These are phyloP conservation scores for Apiospora pterosperma DNA, from an alignment of 2,329 filamentous ascomycete genomes.

Conservation along the genomic window DNA sequence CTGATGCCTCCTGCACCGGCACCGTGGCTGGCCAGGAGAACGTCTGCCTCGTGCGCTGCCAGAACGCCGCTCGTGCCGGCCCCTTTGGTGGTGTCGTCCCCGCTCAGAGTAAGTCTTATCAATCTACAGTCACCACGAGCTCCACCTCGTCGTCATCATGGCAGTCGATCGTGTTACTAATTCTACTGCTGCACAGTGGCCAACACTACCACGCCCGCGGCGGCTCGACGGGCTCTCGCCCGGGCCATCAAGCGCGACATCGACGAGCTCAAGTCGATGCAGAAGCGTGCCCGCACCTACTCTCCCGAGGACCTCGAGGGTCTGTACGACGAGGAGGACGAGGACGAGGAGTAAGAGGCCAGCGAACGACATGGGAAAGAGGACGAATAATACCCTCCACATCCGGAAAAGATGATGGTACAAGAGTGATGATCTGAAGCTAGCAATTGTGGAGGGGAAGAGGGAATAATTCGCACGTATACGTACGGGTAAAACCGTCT, in stretches of 20 bases:
- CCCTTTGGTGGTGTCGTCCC: slow-evolving; percentile 61
- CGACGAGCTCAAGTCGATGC: slow-evolving; percentile 9
- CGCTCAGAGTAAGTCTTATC: slow-evolving; percentile 41
- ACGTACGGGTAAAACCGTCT: background rate
- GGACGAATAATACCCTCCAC: background rate
- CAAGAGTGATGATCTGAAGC: background rate
- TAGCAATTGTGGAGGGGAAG: background rate
- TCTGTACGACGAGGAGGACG: slow-evolving; percentile 10
- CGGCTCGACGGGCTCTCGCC: slow-evolving; percentile 19
- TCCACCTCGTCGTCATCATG: slow-evolving; percentile 13
- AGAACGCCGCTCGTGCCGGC: slow-evolving; percentile 57
- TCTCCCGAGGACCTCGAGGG: slow-evolving; percentile 1
- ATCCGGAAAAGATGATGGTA: background rate
- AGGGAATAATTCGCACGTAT: background rate
- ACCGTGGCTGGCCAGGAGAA: slow-evolving; percentile 55
- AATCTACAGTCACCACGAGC: background rate
- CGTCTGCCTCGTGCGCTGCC: slow-evolving; percentile 60
- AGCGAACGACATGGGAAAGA: background rate
- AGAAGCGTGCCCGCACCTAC: slow-evolving; percentile 5
- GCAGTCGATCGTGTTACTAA: no score
- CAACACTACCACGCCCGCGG: slow-evolving; percentile 15
- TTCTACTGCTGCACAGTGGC: slow-evolving; percentile 19
- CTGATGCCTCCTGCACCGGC: slow-evolving; percentile 54
- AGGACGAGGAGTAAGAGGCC: slow-evolving; percentile 6
- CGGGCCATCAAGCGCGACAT: slow-evolving; percentile 21